Conservation (phyloP, 1,139 yeast genomes). For the Suhomyces chickasaworum region DNA sequence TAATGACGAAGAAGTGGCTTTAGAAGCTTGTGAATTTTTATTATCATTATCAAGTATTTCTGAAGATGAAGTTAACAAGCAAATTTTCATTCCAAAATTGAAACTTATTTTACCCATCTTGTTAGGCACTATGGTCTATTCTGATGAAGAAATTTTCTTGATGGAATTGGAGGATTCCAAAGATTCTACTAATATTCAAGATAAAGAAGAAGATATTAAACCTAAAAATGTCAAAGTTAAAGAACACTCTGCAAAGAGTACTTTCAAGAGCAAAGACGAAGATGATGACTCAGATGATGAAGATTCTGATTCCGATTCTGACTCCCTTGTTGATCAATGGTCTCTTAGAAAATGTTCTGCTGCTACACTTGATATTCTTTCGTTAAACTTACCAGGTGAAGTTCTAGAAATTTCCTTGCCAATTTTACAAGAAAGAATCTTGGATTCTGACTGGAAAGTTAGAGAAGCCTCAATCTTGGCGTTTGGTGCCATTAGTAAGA, state of each 20-base stretch:
- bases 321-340: conserved; percentile 73
- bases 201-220: conserved; percentile 81
- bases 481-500: conserved; percentile 91
- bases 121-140: conserved; percentile 81
- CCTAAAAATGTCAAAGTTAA: conserved; percentile 75
- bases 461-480: conserved; percentile 94
- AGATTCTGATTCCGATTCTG: conserved; percentile 61
- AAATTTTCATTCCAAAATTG: conserved; percentile 58
- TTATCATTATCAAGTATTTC: conserved; percentile 67
- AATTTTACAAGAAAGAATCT: conserved; percentile 67
- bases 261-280: conserved; percentile 32
- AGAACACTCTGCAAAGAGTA: conserved; percentile 49
- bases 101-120: conserved; percentile 70
- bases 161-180: conserved; percentile 72
- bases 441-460: conserved; percentile 76
- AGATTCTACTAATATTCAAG: conserved; percentile 68
- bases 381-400: conserved; percentile 65
- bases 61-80: conserved; percentile 49
- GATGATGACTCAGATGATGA: conserved; percentile 54
- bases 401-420: conserved; percentile 75
- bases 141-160: conserved; percentile 74
- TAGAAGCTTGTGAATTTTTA: conserved; percentile 92
- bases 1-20: conserved; percentile 70
- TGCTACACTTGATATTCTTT: conserved; percentile 82
- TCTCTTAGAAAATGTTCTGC: conserved; percentile 91